Evolutionary conservation across 2,329 filamentous ascomycete genomes (phyloP), one percentile per base, ranked within the genome.

Genomic region (Dichotomopilus funicola): DNA sequence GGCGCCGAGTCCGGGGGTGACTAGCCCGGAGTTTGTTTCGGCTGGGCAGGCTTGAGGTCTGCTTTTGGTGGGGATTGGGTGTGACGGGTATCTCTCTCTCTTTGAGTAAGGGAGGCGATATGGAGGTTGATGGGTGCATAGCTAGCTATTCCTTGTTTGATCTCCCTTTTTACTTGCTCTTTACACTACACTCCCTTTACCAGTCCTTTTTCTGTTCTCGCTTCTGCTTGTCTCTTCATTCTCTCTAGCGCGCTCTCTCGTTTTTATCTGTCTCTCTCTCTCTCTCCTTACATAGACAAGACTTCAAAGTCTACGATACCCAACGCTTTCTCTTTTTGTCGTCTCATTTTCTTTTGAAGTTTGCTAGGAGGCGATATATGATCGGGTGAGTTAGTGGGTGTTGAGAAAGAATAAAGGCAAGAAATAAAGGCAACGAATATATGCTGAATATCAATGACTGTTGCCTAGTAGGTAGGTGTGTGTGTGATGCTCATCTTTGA

Each of bases 281-380:
- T 53, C n/a, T 40, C 31, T 44, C 19, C 3, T 6, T 13, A 13
- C 35, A 52, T 56, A 56, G 54, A 56, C 47, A 49, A 45, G 49
- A 45, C 49, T 19, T 54, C 46, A 40, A 12, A 53, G 45, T 56
- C 54, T 56, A 41, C 54, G 54, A 56, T 56, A 56, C 54, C 54
- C 54, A 41, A 41, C n/a, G 19, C n/a, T 44, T 53, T 27, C 19
- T 27, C 19, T 27, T 44, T 38, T 40, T 31, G 37, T 10, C 6
- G 12, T 34, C 31, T 19, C 11, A 38, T 38, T 8, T 27, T 27
- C 19, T 27, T 27, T 27, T 27, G 2, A 27, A 27, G 19, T 27
- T 27, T 27, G 19, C 19, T 27, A 27, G 19, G 19, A 27, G 19
- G 19, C 19, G 19, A 27, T 27, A 27, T 27, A 27, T 27, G 19